Conservation (phyloP, 108 stramenopile genomes). For the Cyclotella distinguenda region DNA sequence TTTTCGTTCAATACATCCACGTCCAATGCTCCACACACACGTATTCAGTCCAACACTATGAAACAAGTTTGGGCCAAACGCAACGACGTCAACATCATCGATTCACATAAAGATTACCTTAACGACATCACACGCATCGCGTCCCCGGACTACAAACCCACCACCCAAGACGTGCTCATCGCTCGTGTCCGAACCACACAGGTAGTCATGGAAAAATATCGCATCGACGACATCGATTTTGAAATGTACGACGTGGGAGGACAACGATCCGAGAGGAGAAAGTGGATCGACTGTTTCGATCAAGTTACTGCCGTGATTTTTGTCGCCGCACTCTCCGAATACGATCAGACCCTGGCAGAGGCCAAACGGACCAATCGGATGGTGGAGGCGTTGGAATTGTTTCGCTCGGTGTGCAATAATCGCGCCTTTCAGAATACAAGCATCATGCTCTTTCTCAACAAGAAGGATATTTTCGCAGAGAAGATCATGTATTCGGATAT, state of each 20-base stretch:
- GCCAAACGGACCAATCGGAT: slow-evolving; percentile 95
- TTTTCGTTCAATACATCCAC: background rate
- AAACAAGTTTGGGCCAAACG: slow-evolving; percentile 76
- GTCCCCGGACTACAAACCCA: slow-evolving; percentile 76
- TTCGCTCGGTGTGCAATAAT: slow-evolving; percentile 95
- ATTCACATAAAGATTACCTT: slow-evolving; percentile 87
- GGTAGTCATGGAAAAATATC: slow-evolving; percentile 88
- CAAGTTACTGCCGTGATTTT: slow-evolving; percentile 98
- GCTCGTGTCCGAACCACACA: slow-evolving; percentile 96
- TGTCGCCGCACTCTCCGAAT: slow-evolving; percentile 95
- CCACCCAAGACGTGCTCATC: slow-evolving; percentile 92
- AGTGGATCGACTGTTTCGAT: slow-evolving; percentile 96
- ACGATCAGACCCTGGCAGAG: slow-evolving; percentile 96
- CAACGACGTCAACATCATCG: slow-evolving; percentile 77
- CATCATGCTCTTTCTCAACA: slow-evolving; percentile 93
- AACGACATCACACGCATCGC: slow-evolving; percentile 80
- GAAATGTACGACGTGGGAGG: slow-evolving; percentile 97
- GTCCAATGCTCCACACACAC: slow-evolving; percentile 6
- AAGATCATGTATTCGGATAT: slow-evolving; percentile 90
- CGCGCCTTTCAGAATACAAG: slow-evolving; percentile 91
- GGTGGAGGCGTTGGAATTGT: slow-evolving; percentile 94
- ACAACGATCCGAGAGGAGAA: slow-evolving; percentile 85
- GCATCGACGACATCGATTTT: slow-evolving; percentile 88
- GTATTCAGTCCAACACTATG: slow-evolving; percentile 37
- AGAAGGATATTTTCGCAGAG: slow-evolving; percentile 96